Evolutionary conservation across 2,329 filamentous ascomycete genomes (phyloP).

Genomic region (Epichloe sylvatica): DNA sequence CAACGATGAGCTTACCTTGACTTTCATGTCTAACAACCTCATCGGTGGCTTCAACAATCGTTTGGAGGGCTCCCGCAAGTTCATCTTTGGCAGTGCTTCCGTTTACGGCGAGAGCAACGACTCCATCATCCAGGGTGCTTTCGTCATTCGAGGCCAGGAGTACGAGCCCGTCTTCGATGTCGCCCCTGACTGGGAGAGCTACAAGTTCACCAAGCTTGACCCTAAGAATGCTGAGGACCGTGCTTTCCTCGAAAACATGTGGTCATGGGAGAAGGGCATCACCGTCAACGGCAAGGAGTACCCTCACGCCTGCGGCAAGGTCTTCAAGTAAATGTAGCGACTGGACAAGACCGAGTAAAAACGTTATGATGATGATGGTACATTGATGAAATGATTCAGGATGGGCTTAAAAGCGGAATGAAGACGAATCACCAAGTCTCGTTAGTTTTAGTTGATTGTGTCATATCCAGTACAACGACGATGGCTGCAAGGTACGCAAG

Average conservation of each 20-base stretch:
- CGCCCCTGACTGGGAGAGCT: slow-evolving; percentile 93
- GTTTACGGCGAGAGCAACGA: slow-evolving; percentile 84
- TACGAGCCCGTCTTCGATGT: slow-evolving; percentile 81
- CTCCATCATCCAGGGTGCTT: slow-evolving; percentile 84
- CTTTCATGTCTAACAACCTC: slow-evolving; percentile 98
- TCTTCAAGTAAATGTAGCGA: slow-evolving; percentile 71
- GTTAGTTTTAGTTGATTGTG: background rate
- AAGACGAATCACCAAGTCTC: slow-evolving; percentile 8
- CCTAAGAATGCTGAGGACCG: slow-evolving; percentile 70
- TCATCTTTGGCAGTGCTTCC: slow-evolving; percentile 79
- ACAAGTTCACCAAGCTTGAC: slow-evolving; percentile 94
- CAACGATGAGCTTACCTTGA: slow-evolving; percentile 91
- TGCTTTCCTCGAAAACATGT: slow-evolving; percentile 73
- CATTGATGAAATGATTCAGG: slow-evolving; percentile 14
- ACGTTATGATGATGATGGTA: slow-evolving; percentile 17
- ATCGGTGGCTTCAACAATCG: slow-evolving; percentile 96
- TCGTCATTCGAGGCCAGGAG: slow-evolving; percentile 88
- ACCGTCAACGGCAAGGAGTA: slow-evolving; percentile 75
- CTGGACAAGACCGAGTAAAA: background rate
- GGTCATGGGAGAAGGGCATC: slow-evolving; percentile 83
- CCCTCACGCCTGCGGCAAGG: slow-evolving; percentile 81
- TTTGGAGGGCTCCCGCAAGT: slow-evolving; percentile 96
- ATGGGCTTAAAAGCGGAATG: slow-evolving; percentile 10
- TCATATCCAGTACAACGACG: background rate
- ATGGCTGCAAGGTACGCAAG: background rate